Evolutionary conservation across 768 basidiomycete species (phyloP), one percentile per base, ranked within the genome.

Genomic region (Collybia nuda): DNA sequence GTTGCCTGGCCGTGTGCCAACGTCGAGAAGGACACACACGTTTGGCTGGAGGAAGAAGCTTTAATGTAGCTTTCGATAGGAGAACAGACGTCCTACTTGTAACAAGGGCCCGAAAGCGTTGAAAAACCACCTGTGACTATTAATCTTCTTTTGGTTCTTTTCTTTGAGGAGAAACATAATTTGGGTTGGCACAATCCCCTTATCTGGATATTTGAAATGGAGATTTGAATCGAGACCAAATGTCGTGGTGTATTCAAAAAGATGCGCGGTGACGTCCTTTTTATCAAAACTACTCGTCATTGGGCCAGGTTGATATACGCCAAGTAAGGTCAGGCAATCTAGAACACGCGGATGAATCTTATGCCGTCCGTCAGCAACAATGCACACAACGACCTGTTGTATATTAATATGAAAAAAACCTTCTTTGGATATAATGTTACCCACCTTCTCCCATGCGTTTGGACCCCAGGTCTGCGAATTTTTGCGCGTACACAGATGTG

Each of bases 91-190:
- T 38, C 78, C n/a, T 37, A 88, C 90, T 70, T 90, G 88, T 23
- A 98, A 68, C 64, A 95, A 73, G 0, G 86, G 78, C 0, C 81
- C 89, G 64, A 98, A 90, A 0, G 93, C 95, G 63, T 97, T 98
- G 69, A 98, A 97, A 68, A 95, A 96, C 95, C 95, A 98, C 42
- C 95, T 77, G 61, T 97, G 94, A 41, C 88, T 91, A 65, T 97
- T 98, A 63, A 98, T 95, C 73, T 98, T 97, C 76, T 95, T 94
- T 64, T 92, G 88, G 64, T 96, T 98, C 74, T 84, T 90, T 73
- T 95, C 93, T 73, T 93, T 91, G 74, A 90, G 78, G 63, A 86
- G 90, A 63, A 91, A 91, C 26, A 98, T 85, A 43, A 91, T 93
- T 64, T 95, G 96, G n/a, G 88, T 93, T 1, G 93, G 94, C 11